Evolutionary conservation across 306 rosid species (phyloP).

Genomic region (Cicer judaicum): DNA sequence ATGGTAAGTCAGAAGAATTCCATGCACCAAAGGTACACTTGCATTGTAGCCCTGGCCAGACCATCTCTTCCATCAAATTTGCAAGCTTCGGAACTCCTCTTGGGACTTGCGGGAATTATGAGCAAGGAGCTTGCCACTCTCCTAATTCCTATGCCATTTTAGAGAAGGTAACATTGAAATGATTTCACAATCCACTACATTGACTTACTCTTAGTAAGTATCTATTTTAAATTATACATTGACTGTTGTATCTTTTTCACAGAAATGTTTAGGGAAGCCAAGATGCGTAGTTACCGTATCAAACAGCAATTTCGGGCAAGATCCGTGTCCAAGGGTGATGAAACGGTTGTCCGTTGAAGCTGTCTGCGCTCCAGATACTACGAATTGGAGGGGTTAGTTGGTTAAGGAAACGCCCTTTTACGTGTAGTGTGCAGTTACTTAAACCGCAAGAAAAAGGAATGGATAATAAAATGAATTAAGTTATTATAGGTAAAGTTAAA

Average conservation of each 20-base stretch:
- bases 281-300: slow-evolving; percentile 60
- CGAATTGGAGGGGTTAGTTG: slow-evolving; percentile 57
- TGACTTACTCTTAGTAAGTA: slow-evolving; percentile 1
- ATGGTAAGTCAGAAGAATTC: slow-evolving; percentile 51
- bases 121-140: slow-evolving; percentile 74
- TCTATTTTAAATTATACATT: slow-evolving; percentile 13
- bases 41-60: slow-evolving; percentile 67
- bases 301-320: slow-evolving; percentile 59
- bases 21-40: slow-evolving; percentile 57
- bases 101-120: slow-evolving; percentile 73
- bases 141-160: slow-evolving; percentile 58
- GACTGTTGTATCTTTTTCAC: slow-evolving; percentile 15
- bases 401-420: slow-evolving; percentile 15
- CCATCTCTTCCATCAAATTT: slow-evolving; percentile 71
- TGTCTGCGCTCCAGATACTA: slow-evolving; percentile 51
- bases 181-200: slow-evolving; percentile 21
- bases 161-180: slow-evolving; percentile 59
- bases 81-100: slow-evolving; percentile 88
- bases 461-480: slow-evolving; percentile 38
- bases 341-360: slow-evolving; percentile 74
- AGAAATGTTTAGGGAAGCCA: slow-evolving; percentile 67
- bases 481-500: slow-evolving; percentile 39
- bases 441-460: slow-evolving; percentile 49
- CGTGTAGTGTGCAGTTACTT: slow-evolving; percentile 48
- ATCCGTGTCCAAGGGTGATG: slow-evolving; percentile 68